phyloP scores from a whole-genome alignment of 352 stramenopile species.

The Nothophytophthora sp. region DNA sequence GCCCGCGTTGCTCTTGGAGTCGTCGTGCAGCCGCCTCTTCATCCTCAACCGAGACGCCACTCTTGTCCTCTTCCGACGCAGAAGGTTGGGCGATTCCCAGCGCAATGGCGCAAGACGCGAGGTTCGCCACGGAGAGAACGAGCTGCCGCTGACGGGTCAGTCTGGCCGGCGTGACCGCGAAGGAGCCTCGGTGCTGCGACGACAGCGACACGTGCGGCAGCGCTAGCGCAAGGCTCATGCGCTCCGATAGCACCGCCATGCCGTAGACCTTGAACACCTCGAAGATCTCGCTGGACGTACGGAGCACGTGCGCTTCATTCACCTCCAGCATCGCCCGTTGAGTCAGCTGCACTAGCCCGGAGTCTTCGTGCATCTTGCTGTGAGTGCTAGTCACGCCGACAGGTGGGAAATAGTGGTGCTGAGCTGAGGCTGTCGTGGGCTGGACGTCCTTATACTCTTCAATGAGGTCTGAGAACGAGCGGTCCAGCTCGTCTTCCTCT shows the following conservation, averaged over 20 bases:
- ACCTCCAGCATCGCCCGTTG: conserved; percentile 35
- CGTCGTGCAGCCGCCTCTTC: conserved; percentile 14
- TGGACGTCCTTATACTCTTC: conserved; percentile 43
- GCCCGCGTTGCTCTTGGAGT: conserved; percentile 38
- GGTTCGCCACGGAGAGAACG: conserved; percentile 59
- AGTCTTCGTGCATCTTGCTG: not conserved
- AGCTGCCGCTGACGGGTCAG: conserved; percentile 60
- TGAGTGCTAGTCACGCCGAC: not conserved
- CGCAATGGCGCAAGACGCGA: conserved; percentile 40
- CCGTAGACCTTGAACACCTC: conserved; percentile 86
- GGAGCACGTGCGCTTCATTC: conserved; percentile 44
- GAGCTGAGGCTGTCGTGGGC: not conserved
- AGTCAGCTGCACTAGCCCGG: not conserved
- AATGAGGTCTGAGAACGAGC: conserved; percentile 36
- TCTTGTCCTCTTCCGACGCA: not conserved
- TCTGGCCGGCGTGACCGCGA: conserved; percentile 36
- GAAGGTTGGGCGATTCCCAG: conserved; percentile 34
- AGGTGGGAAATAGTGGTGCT: conserved; percentile 38
- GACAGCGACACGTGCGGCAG: conserved; percentile 29
- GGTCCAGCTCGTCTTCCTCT: conserved; percentile 17
- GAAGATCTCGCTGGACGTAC: conserved; percentile 65
- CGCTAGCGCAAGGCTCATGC: conserved; percentile 55
- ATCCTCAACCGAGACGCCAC: not conserved
- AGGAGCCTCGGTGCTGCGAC: conserved; percentile 1
- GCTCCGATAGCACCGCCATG: conserved; percentile 73